Evolutionary conservation across 345 rosid genomes (phyloP).

Genomic region (Dimocarpus longan): DNA sequence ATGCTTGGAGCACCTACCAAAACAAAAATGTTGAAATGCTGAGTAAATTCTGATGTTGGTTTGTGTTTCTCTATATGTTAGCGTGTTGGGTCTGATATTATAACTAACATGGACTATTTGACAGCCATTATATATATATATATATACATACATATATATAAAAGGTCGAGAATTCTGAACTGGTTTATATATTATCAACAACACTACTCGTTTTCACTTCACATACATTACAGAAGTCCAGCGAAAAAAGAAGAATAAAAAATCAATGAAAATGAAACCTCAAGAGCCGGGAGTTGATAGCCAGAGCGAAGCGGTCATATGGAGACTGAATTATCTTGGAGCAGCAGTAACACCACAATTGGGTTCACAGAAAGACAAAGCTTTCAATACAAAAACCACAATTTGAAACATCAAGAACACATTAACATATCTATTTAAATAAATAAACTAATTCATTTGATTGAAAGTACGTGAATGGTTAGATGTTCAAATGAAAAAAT

Average conservation of each 20-base stretch:
- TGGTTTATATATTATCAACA: background rate
- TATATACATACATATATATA: too few species aligned
- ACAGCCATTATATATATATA: background rate
- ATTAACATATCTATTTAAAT: too few species aligned
- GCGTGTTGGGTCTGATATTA: background rate
- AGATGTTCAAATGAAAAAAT: too few species aligned
- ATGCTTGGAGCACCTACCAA: too few species aligned
- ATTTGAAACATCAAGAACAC: too few species aligned
- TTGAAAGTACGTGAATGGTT: too few species aligned
- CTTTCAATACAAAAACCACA: too few species aligned
- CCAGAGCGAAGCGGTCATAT: constrained; percentile 73
- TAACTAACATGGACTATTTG: background rate
- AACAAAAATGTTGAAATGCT: too few species aligned
- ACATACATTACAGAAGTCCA: background rate
- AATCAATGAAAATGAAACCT: constrained; percentile 39
- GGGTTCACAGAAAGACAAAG: too few species aligned
- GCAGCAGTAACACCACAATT: too few species aligned
- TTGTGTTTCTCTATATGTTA: too few species aligned
- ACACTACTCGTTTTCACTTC: background rate
- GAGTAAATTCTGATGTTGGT: background rate
- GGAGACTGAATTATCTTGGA: constrained; percentile 39
- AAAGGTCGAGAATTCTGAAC: background rate
- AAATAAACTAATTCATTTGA: too few species aligned
- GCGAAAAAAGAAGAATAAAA: background rate
- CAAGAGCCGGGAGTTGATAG: constrained; percentile 65